Evolutionary conservation across 495 filamentous ascomycete species (phyloP), one percentile per base, ranked within the genome.

Genomic region (Penicillium paradoxum): DNA sequence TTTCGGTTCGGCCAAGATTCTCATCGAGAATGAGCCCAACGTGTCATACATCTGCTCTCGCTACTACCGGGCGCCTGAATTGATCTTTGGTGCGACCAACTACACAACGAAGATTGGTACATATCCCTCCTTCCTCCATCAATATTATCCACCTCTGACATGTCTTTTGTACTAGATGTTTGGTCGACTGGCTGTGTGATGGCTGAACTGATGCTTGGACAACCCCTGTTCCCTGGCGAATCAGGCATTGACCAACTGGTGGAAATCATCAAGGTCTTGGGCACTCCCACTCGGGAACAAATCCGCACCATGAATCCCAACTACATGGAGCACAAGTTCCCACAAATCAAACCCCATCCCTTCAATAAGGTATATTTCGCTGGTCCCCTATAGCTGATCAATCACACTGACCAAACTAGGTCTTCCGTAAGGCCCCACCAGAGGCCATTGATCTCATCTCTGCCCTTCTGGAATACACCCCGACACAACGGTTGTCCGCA

Each of bases 261-360:
- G 19, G 93, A 99, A 72, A 97, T 99, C 65, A 99, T 99, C 81
- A 99, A 97, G 75, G 93, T 99, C 49, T 79, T 99, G 50, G 93
- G 93, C 19, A 99, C 93, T 14, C 93, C 95, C 13, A 97, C 93
- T n/a, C 80, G 93, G 18, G 93, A 99, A 61, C 93, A 99, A 63
- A 99, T 99, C 64, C 89, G 93, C 49, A 99, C 93, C 42, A 99
- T 99, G 95, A 99, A 99, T 68, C 95, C 93, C 46, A 99, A 99
- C 71, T 97, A 99, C 72, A 99, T 99, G 93, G 93, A 97, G 73
- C 93, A 99, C 73, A 97, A 97, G 73, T 99, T 99, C 67, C 95
- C 93, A 37, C 93, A 99, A 67, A 99, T 99, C 79, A 99, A 99
- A 77, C 93, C 93, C 34, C 93, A 98, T 64, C 93, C 93, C 10